Percentiles rank a stretch among this genome's conserved stretches.
These are phyloP conservation scores for Cucurbita maxima DNA, from an alignment of 306 rosid genomes.

Conservation along the genomic window DNA sequence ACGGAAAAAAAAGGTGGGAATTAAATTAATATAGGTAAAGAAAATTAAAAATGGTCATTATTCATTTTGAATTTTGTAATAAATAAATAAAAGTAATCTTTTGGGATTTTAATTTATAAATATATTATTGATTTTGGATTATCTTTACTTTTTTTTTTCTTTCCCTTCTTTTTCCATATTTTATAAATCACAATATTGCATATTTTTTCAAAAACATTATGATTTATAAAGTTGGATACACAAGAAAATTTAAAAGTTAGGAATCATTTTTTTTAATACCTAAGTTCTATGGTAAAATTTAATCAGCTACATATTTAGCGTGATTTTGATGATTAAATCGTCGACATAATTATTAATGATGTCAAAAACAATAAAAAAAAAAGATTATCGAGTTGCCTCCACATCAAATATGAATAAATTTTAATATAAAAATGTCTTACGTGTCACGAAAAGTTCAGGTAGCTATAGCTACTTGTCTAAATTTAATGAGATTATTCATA, in stretches of 20 bases:
- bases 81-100: neutral
- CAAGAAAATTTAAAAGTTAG: neutral
- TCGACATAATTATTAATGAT: neutral
- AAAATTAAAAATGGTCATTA: neutral
- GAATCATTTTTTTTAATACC: neutral
- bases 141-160: neutral
- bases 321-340: neutral
- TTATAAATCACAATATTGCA: neutral
- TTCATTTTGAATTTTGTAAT: neutral
- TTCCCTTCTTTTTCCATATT: neutral
- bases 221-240: neutral
- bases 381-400: neutral
- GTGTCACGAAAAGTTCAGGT: too few relatives aligned
- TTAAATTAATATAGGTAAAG: too few relatives aligned
- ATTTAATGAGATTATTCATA: too few relatives aligned
- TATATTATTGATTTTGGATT: neutral
- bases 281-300: neutral
- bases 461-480: too few relatives aligned
- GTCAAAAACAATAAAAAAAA: too few relatives aligned
- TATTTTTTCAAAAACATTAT: neutral
- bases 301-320: neutral
- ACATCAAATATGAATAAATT: neutral
- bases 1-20: neutral
- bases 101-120: neutral
- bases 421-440: too few relatives aligned